These are phyloP conservation scores for Macrolepiota fuliginosa DNA, from an alignment of 768 basidiomycete genomes.

Conservation along the genomic window DNA sequence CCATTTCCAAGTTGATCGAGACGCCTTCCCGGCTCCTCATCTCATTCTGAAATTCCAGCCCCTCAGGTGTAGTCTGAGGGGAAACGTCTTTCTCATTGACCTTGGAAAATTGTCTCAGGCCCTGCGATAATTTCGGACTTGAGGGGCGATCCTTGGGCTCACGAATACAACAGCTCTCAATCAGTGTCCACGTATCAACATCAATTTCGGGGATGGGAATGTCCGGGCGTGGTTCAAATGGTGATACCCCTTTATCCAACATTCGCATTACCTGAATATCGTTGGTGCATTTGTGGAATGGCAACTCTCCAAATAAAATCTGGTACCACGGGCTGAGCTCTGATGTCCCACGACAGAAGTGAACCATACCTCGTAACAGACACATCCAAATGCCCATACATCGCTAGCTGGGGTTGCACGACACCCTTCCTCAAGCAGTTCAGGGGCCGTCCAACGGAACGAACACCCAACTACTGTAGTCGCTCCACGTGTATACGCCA, in stretches of 20 bases:
- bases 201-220: no score
- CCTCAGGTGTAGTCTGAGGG: no score
- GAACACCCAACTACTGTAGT: neutral
- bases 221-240: neutral
- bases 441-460: constrained; percentile 18
- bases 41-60: no score
- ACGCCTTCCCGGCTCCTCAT: no score
- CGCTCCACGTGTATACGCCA: neutral
- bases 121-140: neutral
- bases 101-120: neutral
- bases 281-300: neutral
- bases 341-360: constrained; percentile 11
- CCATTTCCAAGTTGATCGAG: no score
- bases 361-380: neutral
- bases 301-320: neutral
- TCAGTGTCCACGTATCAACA: neutral
- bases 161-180: neutral
- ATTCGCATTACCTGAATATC: neutral
- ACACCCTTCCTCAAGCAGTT: constrained; percentile 4
- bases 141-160: neutral
- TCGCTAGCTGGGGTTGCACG: constrained; percentile 11
- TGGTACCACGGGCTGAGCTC: neutral
- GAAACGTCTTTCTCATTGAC: no score
- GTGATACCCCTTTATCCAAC: neutral
- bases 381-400: constrained; percentile 1